phyloP scores from a whole-genome alignment of 331 rosid species.

The Quercus lobata region DNA sequence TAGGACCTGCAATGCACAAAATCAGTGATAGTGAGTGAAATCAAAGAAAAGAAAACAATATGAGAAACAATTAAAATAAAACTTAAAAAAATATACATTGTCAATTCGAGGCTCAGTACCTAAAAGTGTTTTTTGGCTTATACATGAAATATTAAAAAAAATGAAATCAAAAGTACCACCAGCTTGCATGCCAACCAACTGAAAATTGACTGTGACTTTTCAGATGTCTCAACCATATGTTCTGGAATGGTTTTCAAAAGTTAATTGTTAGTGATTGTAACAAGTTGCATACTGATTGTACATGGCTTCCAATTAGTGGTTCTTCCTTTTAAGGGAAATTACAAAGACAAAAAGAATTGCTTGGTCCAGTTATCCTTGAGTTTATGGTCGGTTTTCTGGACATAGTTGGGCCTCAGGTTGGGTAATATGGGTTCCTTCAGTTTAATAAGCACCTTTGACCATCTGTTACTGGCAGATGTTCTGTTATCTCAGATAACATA shows the following conservation, averaged over 20 bases:
- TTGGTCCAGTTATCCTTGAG: conserved; percentile 1
- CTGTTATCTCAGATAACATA: neutral
- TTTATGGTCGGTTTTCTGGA: neutral
- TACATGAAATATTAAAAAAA: neutral
- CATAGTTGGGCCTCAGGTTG: neutral
- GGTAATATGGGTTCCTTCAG: neutral
- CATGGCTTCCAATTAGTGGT: neutral
- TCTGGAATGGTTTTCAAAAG: neutral
- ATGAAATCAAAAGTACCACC: neutral
- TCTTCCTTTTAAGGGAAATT: neutral
- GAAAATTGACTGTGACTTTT: neutral
- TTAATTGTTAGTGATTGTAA: neutral
- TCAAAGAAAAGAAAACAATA: neutral
- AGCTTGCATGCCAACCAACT: neutral
- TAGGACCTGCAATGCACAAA: neutral
- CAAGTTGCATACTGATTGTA: neutral
- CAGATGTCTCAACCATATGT: neutral
- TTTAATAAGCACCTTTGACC: neutral
- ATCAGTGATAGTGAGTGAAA: neutral
- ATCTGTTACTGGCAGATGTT: neutral
- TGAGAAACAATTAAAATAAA: neutral
- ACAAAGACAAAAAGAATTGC: neutral
- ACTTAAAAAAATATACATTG: neutral
- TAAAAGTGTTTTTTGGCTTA: neutral
- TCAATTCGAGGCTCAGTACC: neutral